Evolutionary conservation across 805 yeast genomes (phyloP), one percentile per base, ranked within the genome.

Genomic region (Barnettozyma salicaria): DNA sequence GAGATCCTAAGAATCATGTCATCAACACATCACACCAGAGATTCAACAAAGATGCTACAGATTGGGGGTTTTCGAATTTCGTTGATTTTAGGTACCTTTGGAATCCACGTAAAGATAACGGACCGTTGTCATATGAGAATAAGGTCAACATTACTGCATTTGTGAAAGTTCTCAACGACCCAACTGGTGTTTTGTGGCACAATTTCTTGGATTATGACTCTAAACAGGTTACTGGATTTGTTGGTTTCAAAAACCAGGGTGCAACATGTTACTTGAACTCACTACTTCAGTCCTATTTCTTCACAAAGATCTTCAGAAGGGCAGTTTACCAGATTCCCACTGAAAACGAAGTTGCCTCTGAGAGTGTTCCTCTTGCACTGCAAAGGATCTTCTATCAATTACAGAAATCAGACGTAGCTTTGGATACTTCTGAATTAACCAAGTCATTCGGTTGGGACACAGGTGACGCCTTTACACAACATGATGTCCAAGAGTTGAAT

Each of bases 221-320:
- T 2, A 87, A 88, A 56, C 74, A 78, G 50, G 77, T 67, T 36
- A 86, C 97, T 0, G 97, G 97, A 0, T 88, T 70, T 56, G 95
- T 88, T 7, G 99, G 99, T 1, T 74, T 92, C 44, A 80, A 77
- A 47, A 92, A 92, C 55, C 99, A 92, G 64, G 99, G 98, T 45
- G 99, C 99, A 2, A 92, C 99, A 0, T 92, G 99, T 59, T 92
- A 92, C 61, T 72, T 92, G 55, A 92, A 92, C 58, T 90, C 97
- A 0, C 68, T 92, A 41, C 61, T 92, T 37, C 98, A 92, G 59
- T 84, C 96, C 9, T 83, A 92, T 49, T 92, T 70, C 58, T 86
- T 86, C 54, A 92, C 98, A 1, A 78, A 77, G 45, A 65, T 67
- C 21, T 92, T 92, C 62, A 72, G 97, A 44, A 77, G 78, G 50